phyloP scores from a whole-genome alignment of 2,329 filamentous ascomycete species.

The Botrytis porri region DNA sequence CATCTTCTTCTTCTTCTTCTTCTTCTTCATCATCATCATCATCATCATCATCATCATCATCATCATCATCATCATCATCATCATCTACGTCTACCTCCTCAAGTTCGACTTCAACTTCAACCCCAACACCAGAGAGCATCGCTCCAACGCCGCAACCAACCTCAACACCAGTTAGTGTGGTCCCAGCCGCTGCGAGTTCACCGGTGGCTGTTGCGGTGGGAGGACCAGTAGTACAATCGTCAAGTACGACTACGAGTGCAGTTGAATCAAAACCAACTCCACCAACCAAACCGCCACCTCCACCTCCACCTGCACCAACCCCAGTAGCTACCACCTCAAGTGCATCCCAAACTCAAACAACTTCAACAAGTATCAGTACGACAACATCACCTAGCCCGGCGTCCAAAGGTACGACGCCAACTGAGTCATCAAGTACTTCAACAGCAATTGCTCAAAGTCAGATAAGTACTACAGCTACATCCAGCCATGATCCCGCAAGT shows the following conservation, averaged over 20 bases:
- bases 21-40: slow-evolving; percentile 16
- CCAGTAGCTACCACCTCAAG: slow-evolving; percentile 1
- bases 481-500: slow-evolving; percentile 2
- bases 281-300: not conserved
- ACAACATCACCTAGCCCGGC: slow-evolving; percentile 23
- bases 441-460: slow-evolving; percentile 32
- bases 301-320: not conserved
- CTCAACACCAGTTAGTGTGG: slow-evolving; percentile 42
- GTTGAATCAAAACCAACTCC: not conserved
- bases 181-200: slow-evolving; percentile 41
- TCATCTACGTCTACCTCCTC: slow-evolving; percentile 19
- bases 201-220: slow-evolving; percentile 17
- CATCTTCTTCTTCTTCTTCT: slow-evolving; percentile 7
- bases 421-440: slow-evolving; percentile 30
- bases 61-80: not conserved
- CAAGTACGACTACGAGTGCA: slow-evolving; percentile 14
- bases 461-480: slow-evolving; percentile 24
- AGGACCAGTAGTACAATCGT: slow-evolving; percentile 4
- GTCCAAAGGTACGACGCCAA: slow-evolving; percentile 32
- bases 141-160: slow-evolving; percentile 13
- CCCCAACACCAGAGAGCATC: slow-evolving; percentile 16
- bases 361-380: not conserved
- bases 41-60: not conserved
- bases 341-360: slow-evolving; percentile 5
- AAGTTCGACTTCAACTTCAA: not conserved